phyloP scores from a whole-genome alignment of 2,329 filamentous ascomycete species.

The Triangularia setosa region DNA sequence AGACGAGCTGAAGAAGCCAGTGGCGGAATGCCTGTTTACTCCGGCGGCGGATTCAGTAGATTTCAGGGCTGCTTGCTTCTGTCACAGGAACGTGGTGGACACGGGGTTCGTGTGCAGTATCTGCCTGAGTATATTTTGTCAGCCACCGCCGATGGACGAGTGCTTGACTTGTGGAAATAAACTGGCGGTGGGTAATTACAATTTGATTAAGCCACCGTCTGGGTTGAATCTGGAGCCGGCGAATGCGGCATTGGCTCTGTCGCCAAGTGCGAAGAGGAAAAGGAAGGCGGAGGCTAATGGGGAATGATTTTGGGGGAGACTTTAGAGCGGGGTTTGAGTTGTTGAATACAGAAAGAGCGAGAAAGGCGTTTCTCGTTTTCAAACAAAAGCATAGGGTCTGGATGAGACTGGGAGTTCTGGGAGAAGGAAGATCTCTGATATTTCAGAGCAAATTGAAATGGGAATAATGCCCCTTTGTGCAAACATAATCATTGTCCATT shows the following conservation, averaged over 20 bases:
- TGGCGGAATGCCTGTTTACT: constrained; percentile 58
- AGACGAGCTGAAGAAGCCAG: constrained; percentile 1
- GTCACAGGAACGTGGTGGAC: constrained; percentile 85
- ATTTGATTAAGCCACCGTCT: constrained; percentile 61
- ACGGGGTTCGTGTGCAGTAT: constrained; percentile 94
- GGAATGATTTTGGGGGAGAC: constrained; percentile 20
- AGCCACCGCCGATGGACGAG: constrained; percentile 55
- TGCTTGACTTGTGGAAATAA: constrained; percentile 82
- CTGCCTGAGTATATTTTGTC: constrained; percentile 90
- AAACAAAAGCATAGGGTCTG: background rate
- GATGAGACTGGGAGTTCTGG: background rate
- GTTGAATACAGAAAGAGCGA: background rate
- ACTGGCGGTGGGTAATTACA: constrained; percentile 71
- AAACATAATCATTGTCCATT: background rate
- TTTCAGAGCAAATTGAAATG: background rate
- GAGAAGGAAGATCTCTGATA: background rate
- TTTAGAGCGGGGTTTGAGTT: background rate
- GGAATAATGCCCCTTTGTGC: background rate
- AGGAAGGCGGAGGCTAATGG: constrained; percentile 50
- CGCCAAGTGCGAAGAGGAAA: constrained; percentile 57
- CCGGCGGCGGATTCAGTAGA: constrained; percentile 86
- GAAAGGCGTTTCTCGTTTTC: background rate
- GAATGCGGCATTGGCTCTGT: background rate
- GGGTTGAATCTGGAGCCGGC: constrained; percentile 34
- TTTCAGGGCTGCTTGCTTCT: constrained; percentile 98